phyloP scores from a whole-genome alignment of 129 eudicot genomes.

The Ambrosia artemisiifolia region DNA sequence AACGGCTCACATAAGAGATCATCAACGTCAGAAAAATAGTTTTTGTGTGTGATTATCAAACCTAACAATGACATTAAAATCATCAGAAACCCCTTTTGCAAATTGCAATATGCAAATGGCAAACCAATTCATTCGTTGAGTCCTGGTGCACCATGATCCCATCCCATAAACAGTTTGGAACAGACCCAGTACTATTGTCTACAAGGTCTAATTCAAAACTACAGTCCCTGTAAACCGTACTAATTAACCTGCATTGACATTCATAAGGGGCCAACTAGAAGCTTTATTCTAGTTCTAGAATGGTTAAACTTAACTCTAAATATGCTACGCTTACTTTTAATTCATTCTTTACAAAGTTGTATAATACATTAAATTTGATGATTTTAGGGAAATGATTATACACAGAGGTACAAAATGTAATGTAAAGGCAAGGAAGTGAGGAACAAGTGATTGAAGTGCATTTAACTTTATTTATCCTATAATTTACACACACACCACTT shows the following conservation, averaged over 20 bases:
- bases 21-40: slow-evolving; percentile 14
- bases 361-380: neutral
- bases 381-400: neutral
- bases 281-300: too few relatives aligned
- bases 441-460: neutral
- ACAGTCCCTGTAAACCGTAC: neutral
- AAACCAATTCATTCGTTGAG: too few relatives aligned
- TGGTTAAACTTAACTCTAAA: too few relatives aligned
- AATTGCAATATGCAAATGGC: neutral
- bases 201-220: neutral
- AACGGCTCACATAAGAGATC: too few relatives aligned
- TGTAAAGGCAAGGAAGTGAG: neutral
- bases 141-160: too few relatives aligned
- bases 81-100: neutral
- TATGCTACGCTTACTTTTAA: too few relatives aligned
- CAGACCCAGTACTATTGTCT: neutral
- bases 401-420: neutral
- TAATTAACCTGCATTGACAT: too few relatives aligned
- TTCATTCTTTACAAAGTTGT: too few relatives aligned
- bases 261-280: too few relatives aligned
- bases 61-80: too few relatives aligned
- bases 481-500: too few relatives aligned
- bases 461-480: neutral
- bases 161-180: neutral
- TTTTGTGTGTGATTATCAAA: neutral